A percentile compares a stretch with the other conserved stretches of the same genome.
These are phyloP conservation scores for Penicillium vulpinum DNA, from an alignment of 2,329 filamentous ascomycete species.

Conservation along the genomic window DNA sequence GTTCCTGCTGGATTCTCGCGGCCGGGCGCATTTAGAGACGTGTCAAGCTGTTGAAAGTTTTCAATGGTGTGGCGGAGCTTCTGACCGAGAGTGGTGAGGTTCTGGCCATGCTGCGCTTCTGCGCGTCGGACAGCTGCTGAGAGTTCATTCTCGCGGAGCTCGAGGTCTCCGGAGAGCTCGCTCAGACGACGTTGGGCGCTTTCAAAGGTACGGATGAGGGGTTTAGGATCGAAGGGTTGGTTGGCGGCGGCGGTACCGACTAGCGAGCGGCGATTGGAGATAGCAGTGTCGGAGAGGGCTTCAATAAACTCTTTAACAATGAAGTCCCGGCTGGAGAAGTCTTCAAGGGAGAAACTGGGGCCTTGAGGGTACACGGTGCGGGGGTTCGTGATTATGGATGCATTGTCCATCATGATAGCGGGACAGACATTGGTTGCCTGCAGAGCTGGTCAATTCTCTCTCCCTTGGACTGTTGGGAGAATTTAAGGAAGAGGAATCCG, in stretches of 20 bases:
- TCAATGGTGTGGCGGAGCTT: conserved; percentile 91
- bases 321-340: conserved; percentile 87
- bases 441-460: not conserved
- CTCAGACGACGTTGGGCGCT: conserved; percentile 56
- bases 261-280: conserved; percentile 74
- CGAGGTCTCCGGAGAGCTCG: conserved; percentile 71
- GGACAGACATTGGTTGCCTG: conserved; percentile 15
- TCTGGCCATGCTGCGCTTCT: conserved; percentile 88
- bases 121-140: conserved; percentile 86
- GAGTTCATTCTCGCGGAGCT: conserved; percentile 86
- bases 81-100: conserved; percentile 78
- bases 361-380: conserved; percentile 74
- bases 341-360: conserved; percentile 82
- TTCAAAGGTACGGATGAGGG: conserved; percentile 93
- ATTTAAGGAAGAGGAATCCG: conserved; percentile 5
- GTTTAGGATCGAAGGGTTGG: conserved; percentile 85
- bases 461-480: not conserved
- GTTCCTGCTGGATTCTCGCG: conserved; percentile 50
- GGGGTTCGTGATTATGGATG: conserved; percentile 40
- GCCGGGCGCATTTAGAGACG: conserved; percentile 68
- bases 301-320: conserved; percentile 98
- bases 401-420: conserved; percentile 39
- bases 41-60: conserved; percentile 86
- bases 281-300: conserved; percentile 79
- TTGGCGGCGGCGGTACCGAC: conserved; percentile 43